Evolutionary conservation across 129 eudicot genomes (phyloP).

Genomic region (Silybum marianum): DNA sequence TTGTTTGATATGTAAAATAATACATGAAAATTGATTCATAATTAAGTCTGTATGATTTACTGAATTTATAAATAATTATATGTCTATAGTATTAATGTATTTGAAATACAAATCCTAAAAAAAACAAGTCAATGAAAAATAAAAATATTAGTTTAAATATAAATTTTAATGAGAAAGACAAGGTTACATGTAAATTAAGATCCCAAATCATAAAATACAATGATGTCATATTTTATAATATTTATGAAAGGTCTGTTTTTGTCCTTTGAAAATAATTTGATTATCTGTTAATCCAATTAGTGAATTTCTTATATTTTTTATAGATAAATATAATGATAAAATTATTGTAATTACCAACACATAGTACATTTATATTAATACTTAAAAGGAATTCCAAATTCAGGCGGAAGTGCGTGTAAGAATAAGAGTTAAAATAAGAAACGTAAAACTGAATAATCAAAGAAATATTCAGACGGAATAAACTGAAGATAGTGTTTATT

Average conservation of each 20-base stretch:
- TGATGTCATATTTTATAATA: not conserved
- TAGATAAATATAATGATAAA: not conserved
- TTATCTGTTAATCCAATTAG: conserved; percentile 4
- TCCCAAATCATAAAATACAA: not conserved
- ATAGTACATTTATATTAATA: not conserved
- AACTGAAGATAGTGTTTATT: no score
- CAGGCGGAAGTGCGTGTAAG: no score
- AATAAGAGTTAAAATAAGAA: no score
- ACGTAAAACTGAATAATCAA: no score
- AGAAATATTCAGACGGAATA: no score
- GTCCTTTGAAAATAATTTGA: conserved; percentile 2
- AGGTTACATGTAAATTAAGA: not conserved
- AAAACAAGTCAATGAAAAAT: not conserved
- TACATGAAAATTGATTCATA: no score
- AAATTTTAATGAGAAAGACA: not conserved
- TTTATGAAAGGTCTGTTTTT: conserved; percentile 12
- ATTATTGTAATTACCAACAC: not conserved
- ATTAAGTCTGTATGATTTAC: no score
- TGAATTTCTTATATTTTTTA: not conserved
- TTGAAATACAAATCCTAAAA: not conserved
- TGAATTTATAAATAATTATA: no score
- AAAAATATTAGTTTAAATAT: no score
- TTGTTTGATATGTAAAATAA: no score
- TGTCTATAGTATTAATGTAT: no score
- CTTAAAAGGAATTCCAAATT: no score